Evolutionary conservation across 2,329 filamentous ascomycete species (phyloP).

Genomic region (Lachnellula cervina): DNA sequence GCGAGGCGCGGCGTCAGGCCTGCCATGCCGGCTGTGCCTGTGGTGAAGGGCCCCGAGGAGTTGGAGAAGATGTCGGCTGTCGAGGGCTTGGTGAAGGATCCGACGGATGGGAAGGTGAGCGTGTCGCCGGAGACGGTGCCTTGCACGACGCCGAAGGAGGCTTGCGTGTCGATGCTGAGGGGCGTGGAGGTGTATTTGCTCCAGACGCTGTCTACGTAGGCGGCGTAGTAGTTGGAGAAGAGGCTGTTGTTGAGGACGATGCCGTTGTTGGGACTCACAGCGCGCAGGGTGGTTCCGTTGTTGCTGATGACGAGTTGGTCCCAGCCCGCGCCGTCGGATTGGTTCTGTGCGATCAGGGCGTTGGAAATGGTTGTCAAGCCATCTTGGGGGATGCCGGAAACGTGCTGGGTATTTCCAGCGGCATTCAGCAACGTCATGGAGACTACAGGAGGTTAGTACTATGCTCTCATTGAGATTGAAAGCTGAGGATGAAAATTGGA

Average conservation of each 20-base stretch:
- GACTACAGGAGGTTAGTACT: conserved; percentile 30
- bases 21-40: conserved; percentile 12
- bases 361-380: conserved; percentile 53
- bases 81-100: conserved; percentile 51
- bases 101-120: conserved; percentile 36
- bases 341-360: conserved; percentile 50
- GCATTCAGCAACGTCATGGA: conserved; percentile 45
- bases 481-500: no score
- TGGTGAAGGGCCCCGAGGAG: conserved; percentile 56
- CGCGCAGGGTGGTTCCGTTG: conserved; percentile 33
- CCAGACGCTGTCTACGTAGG: conserved; percentile 44
- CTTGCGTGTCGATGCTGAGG: conserved; percentile 62
- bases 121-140: conserved; percentile 39
- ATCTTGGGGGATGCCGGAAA: conserved; percentile 54
- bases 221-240: conserved; percentile 40
- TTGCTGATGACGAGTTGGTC: conserved; percentile 44
- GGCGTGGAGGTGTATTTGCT: conserved; percentile 34
- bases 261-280: conserved; percentile 39
- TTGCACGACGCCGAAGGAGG: conserved; percentile 45
- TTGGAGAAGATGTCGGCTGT: conserved; percentile 63
- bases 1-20: conserved; percentile 21
- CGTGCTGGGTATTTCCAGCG: conserved; percentile 41
- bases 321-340: conserved; percentile 56
- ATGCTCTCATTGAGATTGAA: no score
- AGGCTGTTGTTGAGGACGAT: conserved; percentile 34